Percentiles rank a stretch among this genome's conserved stretches.
These are phyloP conservation scores for Discostella pseudostelligera DNA, from an alignment of 108 stramenopile genomes.

Conservation along the genomic window DNA sequence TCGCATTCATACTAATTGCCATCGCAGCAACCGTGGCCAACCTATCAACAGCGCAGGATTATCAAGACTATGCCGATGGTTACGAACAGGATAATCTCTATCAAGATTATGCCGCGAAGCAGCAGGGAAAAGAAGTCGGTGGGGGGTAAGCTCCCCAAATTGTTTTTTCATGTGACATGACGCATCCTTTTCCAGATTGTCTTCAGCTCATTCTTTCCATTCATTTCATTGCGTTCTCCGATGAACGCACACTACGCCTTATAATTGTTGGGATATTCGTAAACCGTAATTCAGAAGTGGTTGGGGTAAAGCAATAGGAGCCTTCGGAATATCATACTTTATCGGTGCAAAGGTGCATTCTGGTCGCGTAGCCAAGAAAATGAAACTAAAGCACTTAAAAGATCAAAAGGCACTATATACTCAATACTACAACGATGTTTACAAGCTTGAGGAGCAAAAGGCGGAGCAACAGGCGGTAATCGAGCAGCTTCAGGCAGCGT, in stretches of 20 bases:
- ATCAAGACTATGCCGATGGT: slow-evolving; percentile 70
- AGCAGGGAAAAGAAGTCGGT: slow-evolving; percentile 53
- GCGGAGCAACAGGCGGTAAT: slow-evolving; percentile 59
- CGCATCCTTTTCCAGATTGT: not conserved
- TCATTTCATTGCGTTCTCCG: not conserved
- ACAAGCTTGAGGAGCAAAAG: slow-evolving; percentile 84
- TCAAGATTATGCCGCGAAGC: slow-evolving; percentile 69
- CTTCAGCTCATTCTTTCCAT: not conserved
- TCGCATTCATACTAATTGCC: slow-evolving; percentile 21
- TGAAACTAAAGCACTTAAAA: slow-evolving; percentile 77
- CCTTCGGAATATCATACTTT: slow-evolving; percentile 62
- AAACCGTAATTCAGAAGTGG: too few relatives aligned
- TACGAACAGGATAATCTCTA: slow-evolving; percentile 76
- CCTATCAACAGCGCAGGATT: slow-evolving; percentile 46
- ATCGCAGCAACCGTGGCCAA: slow-evolving; percentile 22
- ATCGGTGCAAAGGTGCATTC: slow-evolving; percentile 76
- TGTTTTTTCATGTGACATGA: not conserved
- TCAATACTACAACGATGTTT: slow-evolving; percentile 92
- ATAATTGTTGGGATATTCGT: too few relatives aligned
- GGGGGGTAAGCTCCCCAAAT: slow-evolving; percentile 35
- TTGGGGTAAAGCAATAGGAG: slow-evolving; percentile 54
- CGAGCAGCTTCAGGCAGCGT: slow-evolving; percentile 45
- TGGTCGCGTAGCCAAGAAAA: slow-evolving; percentile 64
- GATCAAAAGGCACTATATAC: slow-evolving; percentile 89
- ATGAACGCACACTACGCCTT: too few relatives aligned